Percentiles rank a stretch among this genome's conserved stretches.
Evolutionary conservation across 345 rosid genomes (phyloP).

Genomic region (Balakata baccata): DNA sequence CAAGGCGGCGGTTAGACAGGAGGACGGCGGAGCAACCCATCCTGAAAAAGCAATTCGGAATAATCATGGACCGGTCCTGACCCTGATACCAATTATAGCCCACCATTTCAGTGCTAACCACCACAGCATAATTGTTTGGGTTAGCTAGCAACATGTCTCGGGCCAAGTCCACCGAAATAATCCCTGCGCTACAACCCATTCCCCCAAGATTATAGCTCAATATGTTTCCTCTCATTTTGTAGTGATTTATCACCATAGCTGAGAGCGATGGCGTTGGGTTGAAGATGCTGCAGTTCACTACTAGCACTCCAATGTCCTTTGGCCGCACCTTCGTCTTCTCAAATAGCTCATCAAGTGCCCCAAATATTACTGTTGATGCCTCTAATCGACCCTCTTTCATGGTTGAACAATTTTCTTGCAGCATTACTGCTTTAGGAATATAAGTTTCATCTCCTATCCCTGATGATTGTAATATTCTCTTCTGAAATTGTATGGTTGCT

Average conservation of each 20-base stretch:
- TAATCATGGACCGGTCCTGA: slow-evolving; percentile 68
- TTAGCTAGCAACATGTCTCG: slow-evolving; percentile 91
- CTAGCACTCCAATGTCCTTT: slow-evolving; percentile 82
- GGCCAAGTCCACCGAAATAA: slow-evolving; percentile 78
- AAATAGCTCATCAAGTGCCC: slow-evolving; percentile 83
- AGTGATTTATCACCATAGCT: slow-evolving; percentile 88
- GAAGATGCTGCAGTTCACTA: slow-evolving; percentile 90
- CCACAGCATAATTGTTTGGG: slow-evolving; percentile 73
- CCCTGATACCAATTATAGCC: slow-evolving; percentile 91
- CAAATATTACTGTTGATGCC: slow-evolving; percentile 77
- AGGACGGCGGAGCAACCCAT: slow-evolving; percentile 91
- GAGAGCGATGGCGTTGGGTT: slow-evolving; percentile 94
- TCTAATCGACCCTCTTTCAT: slow-evolving; percentile 87
- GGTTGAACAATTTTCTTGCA: slow-evolving; percentile 53
- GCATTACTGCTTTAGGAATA: slow-evolving; percentile 57
- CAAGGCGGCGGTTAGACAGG: slow-evolving; percentile 75
- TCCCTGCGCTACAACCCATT: slow-evolving; percentile 93
- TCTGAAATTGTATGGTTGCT: slow-evolving; percentile 56
- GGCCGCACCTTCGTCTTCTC: slow-evolving; percentile 74
- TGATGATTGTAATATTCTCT: slow-evolving; percentile 60
- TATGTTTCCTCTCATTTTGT: slow-evolving; percentile 91
- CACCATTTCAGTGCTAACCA: slow-evolving; percentile 92
- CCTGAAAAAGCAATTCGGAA: slow-evolving; percentile 82
- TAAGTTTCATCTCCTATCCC: slow-evolving; percentile 87
- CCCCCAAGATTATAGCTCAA: slow-evolving; percentile 92